Evolutionary conservation across 2,329 filamentous ascomycete genomes (phyloP).

Genomic region (Pleurostoma richardsiae): DNA sequence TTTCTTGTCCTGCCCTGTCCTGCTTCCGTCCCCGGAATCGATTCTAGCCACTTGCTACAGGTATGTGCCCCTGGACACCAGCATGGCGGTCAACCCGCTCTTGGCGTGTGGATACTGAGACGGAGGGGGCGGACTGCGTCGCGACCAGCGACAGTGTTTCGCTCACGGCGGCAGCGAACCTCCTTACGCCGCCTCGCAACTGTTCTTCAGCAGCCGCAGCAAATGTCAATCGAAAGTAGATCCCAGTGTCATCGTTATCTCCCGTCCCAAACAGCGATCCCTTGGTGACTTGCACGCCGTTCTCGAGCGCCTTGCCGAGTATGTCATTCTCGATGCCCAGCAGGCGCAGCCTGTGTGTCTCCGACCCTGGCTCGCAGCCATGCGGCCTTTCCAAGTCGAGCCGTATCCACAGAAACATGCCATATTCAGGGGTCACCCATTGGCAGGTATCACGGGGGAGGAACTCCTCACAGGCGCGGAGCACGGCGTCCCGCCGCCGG

Average conservation of each 20-base stretch:
- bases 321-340: neutral
- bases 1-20: no score
- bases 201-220: neutral
- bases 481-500: constrained; percentile 14
- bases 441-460: constrained; percentile 14
- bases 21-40: no score
- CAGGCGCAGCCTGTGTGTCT: neutral
- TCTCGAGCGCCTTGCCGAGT: neutral
- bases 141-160: no score
- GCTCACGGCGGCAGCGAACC: neutral
- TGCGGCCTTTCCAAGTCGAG: neutral
- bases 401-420: constrained; percentile 20
- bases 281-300: neutral
- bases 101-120: no score
- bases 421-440: constrained; percentile 13
- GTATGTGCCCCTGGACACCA: no score
- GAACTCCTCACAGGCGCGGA: constrained; percentile 17
- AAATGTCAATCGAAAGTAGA: neutral
- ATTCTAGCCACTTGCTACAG: no score
- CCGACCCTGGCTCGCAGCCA: neutral
- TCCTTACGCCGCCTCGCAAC: neutral
- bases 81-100: no score
- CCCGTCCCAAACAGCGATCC: neutral
- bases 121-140: no score
- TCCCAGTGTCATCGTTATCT: neutral